These are phyloP conservation scores for Hypoxylon intermedium DNA, from an alignment of 495 filamentous ascomycete genomes.

Conservation along the genomic window DNA sequence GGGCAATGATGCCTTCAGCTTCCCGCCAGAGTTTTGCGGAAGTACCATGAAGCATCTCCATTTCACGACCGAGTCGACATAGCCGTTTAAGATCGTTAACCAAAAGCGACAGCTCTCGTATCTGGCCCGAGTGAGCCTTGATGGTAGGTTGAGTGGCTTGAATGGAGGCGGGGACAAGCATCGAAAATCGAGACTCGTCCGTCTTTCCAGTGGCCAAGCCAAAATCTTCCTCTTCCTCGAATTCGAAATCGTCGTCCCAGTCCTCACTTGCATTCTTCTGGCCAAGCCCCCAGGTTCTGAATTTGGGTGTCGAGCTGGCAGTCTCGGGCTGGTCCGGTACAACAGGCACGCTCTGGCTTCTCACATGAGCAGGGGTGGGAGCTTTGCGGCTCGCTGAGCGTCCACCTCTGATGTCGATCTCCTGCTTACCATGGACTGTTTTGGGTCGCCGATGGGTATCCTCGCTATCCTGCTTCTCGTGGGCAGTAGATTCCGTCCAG, in stretches of 20 bases:
- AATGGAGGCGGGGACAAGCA: constrained; percentile 82
- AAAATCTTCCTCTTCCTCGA: constrained; percentile 60
- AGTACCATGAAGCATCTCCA: constrained; percentile 68
- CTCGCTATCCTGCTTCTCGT: constrained; percentile 60
- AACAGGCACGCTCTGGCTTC: constrained; percentile 95
- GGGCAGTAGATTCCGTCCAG: constrained; percentile 76
- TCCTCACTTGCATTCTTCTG: constrained; percentile 84
- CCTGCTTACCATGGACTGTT: constrained; percentile 91
- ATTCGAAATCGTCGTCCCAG: constrained; percentile 87
- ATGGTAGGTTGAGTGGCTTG: constrained; percentile 84
- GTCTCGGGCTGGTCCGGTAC: constrained; percentile 67
- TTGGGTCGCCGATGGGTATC: constrained; percentile 74
- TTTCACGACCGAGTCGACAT: constrained; percentile 73
- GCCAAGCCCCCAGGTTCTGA: constrained; percentile 86
- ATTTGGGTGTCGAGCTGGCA: constrained; percentile 72
- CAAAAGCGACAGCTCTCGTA: constrained; percentile 80
- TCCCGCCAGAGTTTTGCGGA: constrained; percentile 78
- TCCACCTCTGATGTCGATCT: constrained; percentile 73
- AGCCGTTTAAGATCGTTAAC: constrained; percentile 72
- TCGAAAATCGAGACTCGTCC: constrained; percentile 59
- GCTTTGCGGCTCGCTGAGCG: constrained; percentile 76
- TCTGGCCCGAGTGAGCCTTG: constrained; percentile 84
- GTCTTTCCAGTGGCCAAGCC: constrained; percentile 48
- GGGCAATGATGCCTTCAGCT: constrained; percentile 84
- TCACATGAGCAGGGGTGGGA: constrained; percentile 78